These are phyloP conservation scores for Leccinum cinnamomeum DNA, from an alignment of 1,284 basidiomycete species.

Conservation along the genomic window DNA sequence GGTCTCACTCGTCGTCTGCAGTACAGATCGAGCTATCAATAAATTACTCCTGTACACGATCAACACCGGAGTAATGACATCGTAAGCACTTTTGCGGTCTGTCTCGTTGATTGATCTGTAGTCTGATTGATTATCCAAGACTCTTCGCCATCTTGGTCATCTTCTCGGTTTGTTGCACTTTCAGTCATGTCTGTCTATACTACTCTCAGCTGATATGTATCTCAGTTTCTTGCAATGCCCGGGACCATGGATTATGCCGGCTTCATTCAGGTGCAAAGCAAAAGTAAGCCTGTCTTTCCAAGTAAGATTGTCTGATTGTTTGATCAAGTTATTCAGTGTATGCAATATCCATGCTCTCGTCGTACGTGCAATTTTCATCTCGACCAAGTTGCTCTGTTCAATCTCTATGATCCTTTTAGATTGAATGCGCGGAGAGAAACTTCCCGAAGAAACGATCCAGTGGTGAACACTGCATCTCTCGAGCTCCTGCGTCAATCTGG, in stretches of 20 bases:
- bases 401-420: background rate
- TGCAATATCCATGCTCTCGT: constrained; percentile 12
- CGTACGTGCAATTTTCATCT: constrained; percentile 1
- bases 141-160: background rate
- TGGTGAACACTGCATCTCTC: background rate
- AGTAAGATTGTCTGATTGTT: background rate
- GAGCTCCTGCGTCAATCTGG: background rate
- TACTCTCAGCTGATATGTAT: background rate
- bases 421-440: constrained; percentile 7
- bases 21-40: constrained; percentile 13
- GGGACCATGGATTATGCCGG: background rate
- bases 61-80: constrained; percentile 14
- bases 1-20: background rate
- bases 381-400: background rate
- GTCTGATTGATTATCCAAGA: background rate
- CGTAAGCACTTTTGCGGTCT: background rate
- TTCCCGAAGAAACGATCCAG: background rate
- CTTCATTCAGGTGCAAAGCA: background rate
- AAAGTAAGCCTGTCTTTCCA: background rate
- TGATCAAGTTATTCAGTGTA: background rate
- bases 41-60: constrained; percentile 15
- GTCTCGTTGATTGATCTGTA: background rate
- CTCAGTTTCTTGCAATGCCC: background rate
- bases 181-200: background rate
- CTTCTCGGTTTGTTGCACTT: background rate